Conservation (phyloP, 306 rosid species). For the Fragaria iinumae region DNA sequence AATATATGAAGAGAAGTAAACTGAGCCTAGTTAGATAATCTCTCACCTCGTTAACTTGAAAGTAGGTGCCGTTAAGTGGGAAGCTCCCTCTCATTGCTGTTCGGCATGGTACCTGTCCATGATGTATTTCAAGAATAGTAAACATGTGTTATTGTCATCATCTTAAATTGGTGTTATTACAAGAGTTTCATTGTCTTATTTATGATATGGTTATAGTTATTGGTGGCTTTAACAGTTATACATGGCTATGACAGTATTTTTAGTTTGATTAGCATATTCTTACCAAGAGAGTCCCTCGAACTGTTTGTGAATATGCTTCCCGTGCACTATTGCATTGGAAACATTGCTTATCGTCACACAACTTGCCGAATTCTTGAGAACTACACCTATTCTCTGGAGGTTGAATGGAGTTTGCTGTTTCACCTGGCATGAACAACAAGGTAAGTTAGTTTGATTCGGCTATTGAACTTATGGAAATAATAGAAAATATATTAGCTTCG, state of each 20-base stretch:
- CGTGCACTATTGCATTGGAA: constrained; percentile 79
- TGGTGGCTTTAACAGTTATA: not conserved
- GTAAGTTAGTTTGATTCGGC: constrained; percentile 27
- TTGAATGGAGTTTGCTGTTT: constrained; percentile 80
- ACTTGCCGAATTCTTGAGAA: constrained; percentile 51
- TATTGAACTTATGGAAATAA: constrained; percentile 21
- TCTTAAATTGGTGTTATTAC: not conserved
- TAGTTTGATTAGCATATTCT: constrained; percentile 25
- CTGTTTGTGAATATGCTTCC: constrained; percentile 71
- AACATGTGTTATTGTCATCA: constrained; percentile 8
- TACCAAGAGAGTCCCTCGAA: constrained; percentile 90
- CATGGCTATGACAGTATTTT: constrained; percentile 20
- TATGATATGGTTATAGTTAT: not conserved
- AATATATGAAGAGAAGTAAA: constrained; percentile 13
- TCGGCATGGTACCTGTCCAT: constrained; percentile 83
- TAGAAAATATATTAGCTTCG: not conserved
- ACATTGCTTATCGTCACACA: constrained; percentile 77
- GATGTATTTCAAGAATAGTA: constrained; percentile 30
- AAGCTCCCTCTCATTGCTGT: constrained; percentile 96
- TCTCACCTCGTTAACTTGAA: constrained; percentile 93
- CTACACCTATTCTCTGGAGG: constrained; percentile 76
- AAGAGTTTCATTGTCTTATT: not conserved
- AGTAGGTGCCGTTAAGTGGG: constrained; percentile 94
- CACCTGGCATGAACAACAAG: constrained; percentile 57
- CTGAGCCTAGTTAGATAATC: not conserved